Evolutionary conservation across 192 early-diverging fungal species (phyloP), one percentile per base, ranked within the genome.

Genomic region (Coemansia guatemalensis): DNA sequence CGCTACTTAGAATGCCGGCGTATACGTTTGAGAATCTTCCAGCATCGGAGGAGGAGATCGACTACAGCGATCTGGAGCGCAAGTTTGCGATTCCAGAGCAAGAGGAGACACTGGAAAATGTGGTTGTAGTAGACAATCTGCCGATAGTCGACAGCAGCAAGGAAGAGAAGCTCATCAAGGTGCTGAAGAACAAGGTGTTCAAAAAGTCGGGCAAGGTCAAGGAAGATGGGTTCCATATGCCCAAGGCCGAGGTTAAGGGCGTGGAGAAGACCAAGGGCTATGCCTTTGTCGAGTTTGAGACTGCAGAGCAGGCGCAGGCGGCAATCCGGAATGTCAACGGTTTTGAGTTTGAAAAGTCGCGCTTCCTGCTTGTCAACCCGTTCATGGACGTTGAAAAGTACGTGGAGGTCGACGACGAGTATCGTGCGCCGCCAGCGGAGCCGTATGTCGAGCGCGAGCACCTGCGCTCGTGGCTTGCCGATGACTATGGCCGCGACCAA

Each of bases 331-430:
- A 83, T 30, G 82, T 85, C 21, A 87, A 97, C 75, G 88, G 90
- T 29, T 85, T 84, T 80, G 86, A 84, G 72, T 78, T 99, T 65
- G 92, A 92, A 84, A 91, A 88, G 81, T 69, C 73, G 30, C 94
- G 95, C 76, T 82, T 85, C 21, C 82, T 98, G 55, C 77, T 84
- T 22, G 92, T 94, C 53, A 94, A 93, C 82, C 84, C 86, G 59
- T 96, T 98, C 66, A 93, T 93, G 63, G 95, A 98, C 68, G 88
- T 99, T 29, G 95, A 95, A 62, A 83, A 85, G 67, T 97, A 88
- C 81, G 81, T 84, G 18, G 74, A 82, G 59, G 80, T 93, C 25
- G 73, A 85, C 56, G 94, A 96, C 62, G 81, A 80, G 66, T 91
- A 89, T 75, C 82, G 78, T 48, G 89, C 91, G 50, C 93, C 95